Evolutionary conservation across 176 grass and related monocot genomes (phyloP).

Genomic region (Triticum timopheevii): DNA sequence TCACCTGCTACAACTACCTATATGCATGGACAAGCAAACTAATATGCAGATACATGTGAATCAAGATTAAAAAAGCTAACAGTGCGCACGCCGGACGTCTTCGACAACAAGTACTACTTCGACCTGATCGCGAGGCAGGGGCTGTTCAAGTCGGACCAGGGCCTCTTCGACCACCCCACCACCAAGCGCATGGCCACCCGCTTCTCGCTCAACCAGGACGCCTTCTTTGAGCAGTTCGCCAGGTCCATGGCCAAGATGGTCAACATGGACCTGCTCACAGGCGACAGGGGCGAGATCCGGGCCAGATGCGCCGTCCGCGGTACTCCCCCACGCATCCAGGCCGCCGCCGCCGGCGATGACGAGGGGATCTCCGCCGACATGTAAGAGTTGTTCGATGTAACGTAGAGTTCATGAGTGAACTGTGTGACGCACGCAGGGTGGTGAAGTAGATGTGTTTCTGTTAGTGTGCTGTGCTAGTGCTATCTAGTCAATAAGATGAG

Average conservation of each 20-base stretch:
- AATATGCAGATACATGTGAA: too few species aligned
- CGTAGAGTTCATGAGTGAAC: not conserved
- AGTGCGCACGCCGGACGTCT: slow-evolving; percentile 24
- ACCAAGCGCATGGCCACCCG: not conserved
- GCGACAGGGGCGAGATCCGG: slow-evolving; percentile 33
- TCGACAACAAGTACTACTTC: slow-evolving; percentile 67
- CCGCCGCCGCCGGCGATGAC: not conserved
- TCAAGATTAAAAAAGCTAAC: too few species aligned
- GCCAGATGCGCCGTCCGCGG: not conserved
- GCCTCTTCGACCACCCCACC: not conserved
- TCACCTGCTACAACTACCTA: too few species aligned
- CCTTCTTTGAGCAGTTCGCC: slow-evolving; percentile 47
- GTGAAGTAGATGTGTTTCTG: too few species aligned
- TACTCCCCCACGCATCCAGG: not conserved
- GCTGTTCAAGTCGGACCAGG: slow-evolving; percentile 47
- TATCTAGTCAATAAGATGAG: too few species aligned
- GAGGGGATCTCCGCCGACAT: not conserved
- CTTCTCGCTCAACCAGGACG: slow-evolving; percentile 29
- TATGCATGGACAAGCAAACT: too few species aligned
- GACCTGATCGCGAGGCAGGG: slow-evolving; percentile 39
- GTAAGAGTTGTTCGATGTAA: not conserved
- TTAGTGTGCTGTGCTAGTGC: too few species aligned
- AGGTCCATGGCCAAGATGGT: slow-evolving; percentile 44
- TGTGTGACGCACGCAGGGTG: too few species aligned
- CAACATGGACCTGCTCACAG: slow-evolving; percentile 34